A percentile compares a stretch with the other conserved stretches of the same genome.
Conservation (phyloP, 2,329 filamentous ascomycete species). For the Bipolaris bicolor region DNA sequence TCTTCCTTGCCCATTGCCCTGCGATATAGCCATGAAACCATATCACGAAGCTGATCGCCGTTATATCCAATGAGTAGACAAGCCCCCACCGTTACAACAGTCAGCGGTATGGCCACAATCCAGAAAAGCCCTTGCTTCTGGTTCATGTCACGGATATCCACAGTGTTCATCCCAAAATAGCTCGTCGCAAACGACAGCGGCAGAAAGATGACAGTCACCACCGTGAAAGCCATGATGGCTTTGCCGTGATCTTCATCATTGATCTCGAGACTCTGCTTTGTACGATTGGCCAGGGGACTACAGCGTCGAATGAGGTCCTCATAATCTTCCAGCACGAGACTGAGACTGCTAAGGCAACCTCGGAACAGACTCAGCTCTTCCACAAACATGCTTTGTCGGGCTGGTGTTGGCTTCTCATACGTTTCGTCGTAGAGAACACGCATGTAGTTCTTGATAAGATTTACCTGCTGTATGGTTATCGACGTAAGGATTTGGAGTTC, state of each 20-base stretch:
- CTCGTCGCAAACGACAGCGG: conserved; percentile 54
- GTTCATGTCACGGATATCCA: conserved; percentile 51
- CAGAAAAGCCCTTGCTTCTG: conserved; percentile 51
- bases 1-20: conserved; percentile 28
- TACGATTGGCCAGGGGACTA: conserved; percentile 37
- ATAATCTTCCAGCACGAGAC: conserved; percentile 31
- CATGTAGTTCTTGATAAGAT: conserved; percentile 34
- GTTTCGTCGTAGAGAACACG: conserved; percentile 33
- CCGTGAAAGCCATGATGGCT: conserved; percentile 53
- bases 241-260: conserved; percentile 51
- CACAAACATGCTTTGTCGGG: conserved; percentile 29
- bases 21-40: conserved; percentile 17
- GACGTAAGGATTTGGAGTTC: conserved; percentile 31
- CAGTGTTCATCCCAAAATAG: conserved; percentile 52
- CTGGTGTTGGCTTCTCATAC: conserved; percentile 28
- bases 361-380: conserved; percentile 31
- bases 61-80: conserved; percentile 40
- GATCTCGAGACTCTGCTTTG: conserved; percentile 45
- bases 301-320: conserved; percentile 34
- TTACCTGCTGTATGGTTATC: conserved; percentile 38
- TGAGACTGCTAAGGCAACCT: conserved; percentile 32
- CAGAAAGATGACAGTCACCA: conserved; percentile 54
- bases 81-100: conserved; percentile 30
- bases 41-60: conserved; percentile 34
- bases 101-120: conserved; percentile 41